A percentile compares a stretch with the other conserved stretches of the same genome.
These are phyloP conservation scores for Thuja plicata DNA, from an alignment of 83 land plant genomes.

Conservation along the genomic window DNA sequence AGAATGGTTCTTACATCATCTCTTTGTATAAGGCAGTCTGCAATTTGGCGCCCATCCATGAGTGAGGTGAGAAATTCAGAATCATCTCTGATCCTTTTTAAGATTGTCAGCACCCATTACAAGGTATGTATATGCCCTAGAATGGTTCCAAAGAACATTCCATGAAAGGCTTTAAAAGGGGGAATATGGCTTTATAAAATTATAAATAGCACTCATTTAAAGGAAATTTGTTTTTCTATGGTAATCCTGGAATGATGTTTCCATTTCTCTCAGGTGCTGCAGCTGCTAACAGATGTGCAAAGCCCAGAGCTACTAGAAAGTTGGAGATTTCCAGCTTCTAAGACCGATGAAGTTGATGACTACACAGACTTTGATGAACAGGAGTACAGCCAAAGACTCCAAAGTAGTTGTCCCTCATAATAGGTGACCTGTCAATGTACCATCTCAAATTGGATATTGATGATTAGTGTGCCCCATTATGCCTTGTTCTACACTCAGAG, in stretches of 20 bases:
- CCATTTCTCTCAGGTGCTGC: constrained; percentile 44
- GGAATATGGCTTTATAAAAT: neutral
- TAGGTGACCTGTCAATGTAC: neutral
- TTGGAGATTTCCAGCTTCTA: constrained; percentile 29
- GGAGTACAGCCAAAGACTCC: constrained; percentile 6
- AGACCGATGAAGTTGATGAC: constrained; percentile 35
- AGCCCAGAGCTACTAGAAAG: constrained; percentile 29
- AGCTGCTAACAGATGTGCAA: constrained; percentile 42
- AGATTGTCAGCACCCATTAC: neutral
- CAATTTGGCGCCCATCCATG: constrained; percentile 84
- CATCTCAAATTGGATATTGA: neutral
- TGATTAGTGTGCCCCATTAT: neutral
- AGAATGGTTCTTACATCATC: constrained; percentile 61
- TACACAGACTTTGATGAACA: constrained; percentile 15
- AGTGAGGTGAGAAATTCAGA: constrained; percentile 54
- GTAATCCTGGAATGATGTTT: constrained; percentile 11
- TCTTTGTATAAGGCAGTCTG: constrained; percentile 64
- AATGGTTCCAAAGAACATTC: neutral
- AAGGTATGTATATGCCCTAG: neutral
- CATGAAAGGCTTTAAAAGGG: neutral
- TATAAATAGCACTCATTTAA: neutral
- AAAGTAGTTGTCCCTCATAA: neutral
- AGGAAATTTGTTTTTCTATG: neutral
- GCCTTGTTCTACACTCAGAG: neutral
- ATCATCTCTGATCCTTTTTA: neutral